Evolutionary conservation across 148 eudicot species (phyloP).

Genomic region (Rhododendron henanense): DNA sequence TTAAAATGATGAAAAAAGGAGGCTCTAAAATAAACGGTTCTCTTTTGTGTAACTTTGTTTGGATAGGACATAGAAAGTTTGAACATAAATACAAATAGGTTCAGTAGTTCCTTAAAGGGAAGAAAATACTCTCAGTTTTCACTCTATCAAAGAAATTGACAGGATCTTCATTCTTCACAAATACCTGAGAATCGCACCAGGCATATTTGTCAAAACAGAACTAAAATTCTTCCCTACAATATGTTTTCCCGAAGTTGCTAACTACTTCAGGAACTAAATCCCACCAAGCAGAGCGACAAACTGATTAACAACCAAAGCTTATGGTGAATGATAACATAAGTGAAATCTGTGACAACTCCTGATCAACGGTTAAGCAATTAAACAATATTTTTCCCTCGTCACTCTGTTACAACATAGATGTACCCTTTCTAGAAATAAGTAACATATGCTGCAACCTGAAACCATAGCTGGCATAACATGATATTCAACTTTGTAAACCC

Average conservation of each 20-base stretch:
- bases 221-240: neutral
- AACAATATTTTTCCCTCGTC: neutral
- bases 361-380: neutral
- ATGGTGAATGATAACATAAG: neutral
- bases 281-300: neutral
- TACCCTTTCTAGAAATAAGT: neutral
- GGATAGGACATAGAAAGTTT: neutral
- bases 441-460: neutral
- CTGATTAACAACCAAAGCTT: neutral
- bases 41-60: neutral
- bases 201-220: neutral
- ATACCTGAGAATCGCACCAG: neutral
- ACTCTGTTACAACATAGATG: neutral
- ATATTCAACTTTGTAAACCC: neutral
- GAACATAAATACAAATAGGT: neutral
- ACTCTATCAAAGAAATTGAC: neutral
- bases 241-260: neutral
- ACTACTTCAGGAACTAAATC: conserved; percentile 1
- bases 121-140: neutral
- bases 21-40: neutral
- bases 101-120: neutral
- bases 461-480: neutral
- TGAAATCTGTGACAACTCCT: neutral
- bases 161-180: neutral
- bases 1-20: neutral